Evolutionary conservation across 768 basidiomycete species (phyloP), one percentile per base, ranked within the genome.

Genomic region (Agrocybe pediades): DNA sequence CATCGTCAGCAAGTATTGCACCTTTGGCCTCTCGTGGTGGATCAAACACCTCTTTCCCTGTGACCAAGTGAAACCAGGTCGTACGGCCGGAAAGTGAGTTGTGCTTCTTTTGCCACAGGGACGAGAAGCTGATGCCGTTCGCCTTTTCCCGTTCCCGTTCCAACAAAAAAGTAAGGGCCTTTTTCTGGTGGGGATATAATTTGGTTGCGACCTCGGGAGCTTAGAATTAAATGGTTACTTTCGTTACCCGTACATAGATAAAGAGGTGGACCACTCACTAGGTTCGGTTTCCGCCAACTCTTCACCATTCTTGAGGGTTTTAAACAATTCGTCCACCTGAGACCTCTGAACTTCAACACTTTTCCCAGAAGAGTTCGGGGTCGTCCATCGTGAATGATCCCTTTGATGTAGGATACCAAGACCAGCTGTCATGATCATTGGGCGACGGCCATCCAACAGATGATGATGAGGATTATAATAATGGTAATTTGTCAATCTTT

Each of bases 111-210:
- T 89, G 85, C 90, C 90, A 93, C 36, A 93, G 68, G 7, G 89
- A 87, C 13, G 86, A 84, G 62, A 79, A 82, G 60, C 88, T 90
- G 70, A 83, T 79, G 41, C 71, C 61, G 30, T 77, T 75, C 27
- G 71, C 67, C 56, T 73, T 78, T 70, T 92, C 90, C 56, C 84
- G 80, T 68, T 90, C 87, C 66, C 97, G 83, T 64, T 97, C 92
- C 17, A 98, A 78, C 46, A 99, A 76, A 71, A 99, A 99, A 1
- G 96, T 94, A 17, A 99, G 78, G 20, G 96, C 97, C 70, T 96
- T 96, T 74, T 95, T 96, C 74, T 99, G 97, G 77, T 99, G 97
- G 17, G 96, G 93, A 72, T 98, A 99, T 7, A 99, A 76, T 43
- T 74, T 79, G 19, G 97, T 97, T 30, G 87, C 88, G 49, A 99